These are phyloP conservation scores for Monosporascus sp. DNA, from an alignment of 2,329 filamentous ascomycete species.

Conservation along the genomic window DNA sequence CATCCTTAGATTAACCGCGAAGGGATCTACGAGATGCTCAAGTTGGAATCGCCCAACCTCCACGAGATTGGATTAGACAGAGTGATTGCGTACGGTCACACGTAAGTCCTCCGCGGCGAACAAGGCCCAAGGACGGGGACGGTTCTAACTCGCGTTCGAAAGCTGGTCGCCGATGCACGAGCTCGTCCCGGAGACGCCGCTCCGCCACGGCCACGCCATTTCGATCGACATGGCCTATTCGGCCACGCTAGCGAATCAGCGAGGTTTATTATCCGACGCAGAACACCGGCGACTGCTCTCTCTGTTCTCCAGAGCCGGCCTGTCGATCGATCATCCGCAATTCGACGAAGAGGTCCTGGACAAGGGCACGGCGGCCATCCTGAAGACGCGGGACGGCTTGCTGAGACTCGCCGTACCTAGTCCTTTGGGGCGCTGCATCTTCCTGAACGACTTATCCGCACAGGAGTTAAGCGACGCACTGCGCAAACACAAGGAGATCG, in stretches of 20 bases:
- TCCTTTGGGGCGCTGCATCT: constrained; percentile 61
- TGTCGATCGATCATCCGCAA: constrained; percentile 66
- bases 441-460: constrained; percentile 61
- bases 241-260: constrained; percentile 59
- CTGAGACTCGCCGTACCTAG: constrained; percentile 64
- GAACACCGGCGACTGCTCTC: constrained; percentile 61
- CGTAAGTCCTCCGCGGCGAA: constrained; percentile 34
- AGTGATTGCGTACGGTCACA: constrained; percentile 71
- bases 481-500: constrained; percentile 57
- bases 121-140: constrained; percentile 3
- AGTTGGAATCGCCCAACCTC: constrained; percentile 67
- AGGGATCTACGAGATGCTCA: constrained; percentile 68
- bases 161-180: constrained; percentile 70
- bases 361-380: constrained; percentile 61
- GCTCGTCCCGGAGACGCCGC: constrained; percentile 61
- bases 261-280: constrained; percentile 54
- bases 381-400: constrained; percentile 66
- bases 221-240: constrained; percentile 74
- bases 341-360: constrained; percentile 63
- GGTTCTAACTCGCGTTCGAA: not conserved
- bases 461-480: constrained; percentile 60
- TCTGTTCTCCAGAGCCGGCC: constrained; percentile 64
- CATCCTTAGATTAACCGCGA: constrained; percentile 55
- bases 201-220: constrained; percentile 70
- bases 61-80: constrained; percentile 69